Conservation (phyloP, 495 filamentous ascomycete genomes). For the Sordaria brevicollis region DNA sequence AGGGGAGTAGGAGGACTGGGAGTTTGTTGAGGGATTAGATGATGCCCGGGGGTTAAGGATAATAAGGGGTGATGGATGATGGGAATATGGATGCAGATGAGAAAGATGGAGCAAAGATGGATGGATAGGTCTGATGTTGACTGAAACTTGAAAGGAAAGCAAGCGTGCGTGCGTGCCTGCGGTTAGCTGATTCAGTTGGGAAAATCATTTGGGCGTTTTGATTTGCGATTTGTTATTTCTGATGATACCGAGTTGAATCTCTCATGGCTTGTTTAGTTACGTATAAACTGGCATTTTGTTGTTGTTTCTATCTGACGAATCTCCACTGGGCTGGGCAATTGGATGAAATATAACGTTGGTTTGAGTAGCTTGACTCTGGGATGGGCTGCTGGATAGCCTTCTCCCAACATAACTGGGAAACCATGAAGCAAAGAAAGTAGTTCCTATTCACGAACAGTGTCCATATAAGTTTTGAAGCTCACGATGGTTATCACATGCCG, state of each 20-base stretch:
- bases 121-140: neutral
- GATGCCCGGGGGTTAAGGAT: no score
- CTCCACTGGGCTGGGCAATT: neutral
- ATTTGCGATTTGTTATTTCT: neutral
- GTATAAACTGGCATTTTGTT: neutral
- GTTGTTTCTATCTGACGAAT: neutral
- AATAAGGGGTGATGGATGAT: neutral
- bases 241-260: neutral
- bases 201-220: neutral
- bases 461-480: neutral
- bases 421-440: no score
- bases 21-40: conserved; percentile 1
- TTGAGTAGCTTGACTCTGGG: neutral
- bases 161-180: neutral
- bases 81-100: neutral
- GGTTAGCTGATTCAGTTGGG: neutral
- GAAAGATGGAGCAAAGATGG: neutral
- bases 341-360: neutral
- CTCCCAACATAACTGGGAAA: no score
- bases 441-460: neutral
- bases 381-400: neutral
- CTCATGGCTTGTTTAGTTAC: neutral
- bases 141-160: neutral
- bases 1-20: conserved; percentile 9
- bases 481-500: neutral